phyloP scores from a whole-genome alignment of 352 stramenopile species.

The Pythium aquatile region DNA sequence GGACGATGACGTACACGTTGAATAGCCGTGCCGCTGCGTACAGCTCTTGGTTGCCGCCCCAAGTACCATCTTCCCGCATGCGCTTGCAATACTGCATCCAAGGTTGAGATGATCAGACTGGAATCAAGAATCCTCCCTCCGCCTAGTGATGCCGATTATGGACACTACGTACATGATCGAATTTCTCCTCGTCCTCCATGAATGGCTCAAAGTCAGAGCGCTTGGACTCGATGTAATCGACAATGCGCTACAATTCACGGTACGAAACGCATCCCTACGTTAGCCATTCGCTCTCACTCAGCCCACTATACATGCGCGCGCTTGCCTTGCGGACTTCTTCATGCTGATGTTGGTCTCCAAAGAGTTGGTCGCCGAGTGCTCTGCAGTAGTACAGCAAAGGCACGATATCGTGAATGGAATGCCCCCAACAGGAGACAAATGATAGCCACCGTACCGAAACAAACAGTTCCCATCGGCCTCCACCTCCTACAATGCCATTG shows the following conservation, averaged over 20 bases:
- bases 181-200: conserved; percentile 87
- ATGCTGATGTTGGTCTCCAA: conserved; percentile 68
- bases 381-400: conserved; percentile 23
- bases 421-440: no score
- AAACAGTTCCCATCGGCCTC: conserved; percentile 82
- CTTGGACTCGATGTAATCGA: conserved; percentile 71
- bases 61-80: conserved; percentile 79
- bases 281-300: not conserved
- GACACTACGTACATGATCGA: conserved; percentile 56
- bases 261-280: not conserved
- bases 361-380: conserved; percentile 69
- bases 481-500: conserved; percentile 45
- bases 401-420: not conserved
- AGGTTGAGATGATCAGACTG: not conserved
- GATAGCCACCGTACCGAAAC: conserved; percentile 51
- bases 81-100: conserved; percentile 61
- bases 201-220: conserved; percentile 81
- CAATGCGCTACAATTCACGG: conserved; percentile 42
- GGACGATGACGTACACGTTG: conserved; percentile 73
- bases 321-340: conserved; percentile 60
- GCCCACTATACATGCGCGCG: not conserved
- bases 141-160: not conserved
- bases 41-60: conserved; percentile 82
- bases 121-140: not conserved
- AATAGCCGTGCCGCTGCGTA: conserved; percentile 73